Conservation (phyloP, 1,139 yeast species). For the Yamadazyma spencermartinsiae region DNA sequence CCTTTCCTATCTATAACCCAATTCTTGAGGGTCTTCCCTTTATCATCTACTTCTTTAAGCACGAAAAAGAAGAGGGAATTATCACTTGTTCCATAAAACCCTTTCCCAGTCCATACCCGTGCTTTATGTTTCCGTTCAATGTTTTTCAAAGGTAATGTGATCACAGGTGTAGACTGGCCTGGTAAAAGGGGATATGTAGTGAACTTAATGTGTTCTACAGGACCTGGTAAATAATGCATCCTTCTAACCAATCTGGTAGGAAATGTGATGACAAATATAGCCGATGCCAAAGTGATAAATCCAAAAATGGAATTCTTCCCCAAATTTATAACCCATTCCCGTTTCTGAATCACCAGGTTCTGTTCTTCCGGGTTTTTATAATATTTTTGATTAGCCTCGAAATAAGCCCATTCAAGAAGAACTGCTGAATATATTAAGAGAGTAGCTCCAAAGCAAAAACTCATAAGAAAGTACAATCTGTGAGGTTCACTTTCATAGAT, state of each 20-base stretch:
- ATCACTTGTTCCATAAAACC: slow-evolving; percentile 83
- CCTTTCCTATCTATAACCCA: slow-evolving; percentile 86
- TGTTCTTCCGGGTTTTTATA: slow-evolving; percentile 55
- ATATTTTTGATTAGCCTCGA: slow-evolving; percentile 57
- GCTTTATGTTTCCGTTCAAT: slow-evolving; percentile 60
- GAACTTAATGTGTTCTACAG: slow-evolving; percentile 56
- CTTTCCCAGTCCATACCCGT: slow-evolving; percentile 81
- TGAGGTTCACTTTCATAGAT: slow-evolving; percentile 86
- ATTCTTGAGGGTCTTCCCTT: slow-evolving; percentile 48
- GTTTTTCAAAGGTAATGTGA: slow-evolving; percentile 60
- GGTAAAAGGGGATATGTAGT: slow-evolving; percentile 78
- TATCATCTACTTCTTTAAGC: slow-evolving; percentile 49
- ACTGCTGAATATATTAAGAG: slow-evolving; percentile 68
- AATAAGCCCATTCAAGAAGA: slow-evolving; percentile 57
- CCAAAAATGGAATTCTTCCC: slow-evolving; percentile 36
- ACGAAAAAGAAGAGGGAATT: slow-evolving; percentile 73
- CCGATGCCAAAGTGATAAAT: slow-evolving; percentile 36
- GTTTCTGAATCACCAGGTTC: slow-evolving; percentile 32
- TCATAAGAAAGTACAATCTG: slow-evolving; percentile 66
- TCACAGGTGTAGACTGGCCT: slow-evolving; percentile 73
- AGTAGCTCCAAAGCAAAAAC: slow-evolving; percentile 68
- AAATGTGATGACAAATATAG: slow-evolving; percentile 46
- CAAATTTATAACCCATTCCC: slow-evolving; percentile 40
- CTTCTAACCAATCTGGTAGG: slow-evolving; percentile 75
- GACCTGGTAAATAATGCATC: slow-evolving; percentile 72